Conservation (phyloP, 768 basidiomycete species). For the Hericium coralloides region DNA sequence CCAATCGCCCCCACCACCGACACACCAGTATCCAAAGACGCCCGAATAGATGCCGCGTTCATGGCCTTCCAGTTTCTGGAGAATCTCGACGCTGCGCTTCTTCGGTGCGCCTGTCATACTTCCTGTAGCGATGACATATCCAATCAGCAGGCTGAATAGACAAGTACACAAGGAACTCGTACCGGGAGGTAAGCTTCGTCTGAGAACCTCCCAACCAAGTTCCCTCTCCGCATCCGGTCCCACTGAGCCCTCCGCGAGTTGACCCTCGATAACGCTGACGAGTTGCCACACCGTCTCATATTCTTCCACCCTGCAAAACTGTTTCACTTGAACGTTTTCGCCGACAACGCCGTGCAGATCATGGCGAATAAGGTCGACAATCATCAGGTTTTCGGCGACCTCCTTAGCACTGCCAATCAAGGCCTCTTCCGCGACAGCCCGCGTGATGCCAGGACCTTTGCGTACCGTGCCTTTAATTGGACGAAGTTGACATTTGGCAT, state of each 20-base stretch:
- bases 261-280: conserved; percentile 87
- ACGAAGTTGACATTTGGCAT: conserved; percentile 67
- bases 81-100: conserved; percentile 84
- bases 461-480: conserved; percentile 92
- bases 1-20: conserved; percentile 86
- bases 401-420: conserved; percentile 72
- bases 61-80: conserved; percentile 67
- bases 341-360: conserved; percentile 83
- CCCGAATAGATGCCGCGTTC: conserved; percentile 84
- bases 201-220: conserved; percentile 73
- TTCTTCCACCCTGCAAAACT: conserved; percentile 84
- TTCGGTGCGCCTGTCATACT: conserved; percentile 99
- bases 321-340: conserved; percentile 70
- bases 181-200: conserved; percentile 82
- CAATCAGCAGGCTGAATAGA: background rate
- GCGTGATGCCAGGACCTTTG: conserved; percentile 55
- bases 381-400: conserved; percentile 96
- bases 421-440: conserved; percentile 54
- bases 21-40: conserved; percentile 87
- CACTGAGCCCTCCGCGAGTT: conserved; percentile 24
- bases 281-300: conserved; percentile 94
- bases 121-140: conserved; percentile 34
- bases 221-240: conserved; percentile 31
- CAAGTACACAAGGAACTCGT: conserved; percentile 5
- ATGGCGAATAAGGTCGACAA: conserved; percentile 91